Evolutionary conservation across 169 alveolate genomes (phyloP), one percentile per base, ranked within the genome.

Genomic region (Plasmodium malariae): DNA sequence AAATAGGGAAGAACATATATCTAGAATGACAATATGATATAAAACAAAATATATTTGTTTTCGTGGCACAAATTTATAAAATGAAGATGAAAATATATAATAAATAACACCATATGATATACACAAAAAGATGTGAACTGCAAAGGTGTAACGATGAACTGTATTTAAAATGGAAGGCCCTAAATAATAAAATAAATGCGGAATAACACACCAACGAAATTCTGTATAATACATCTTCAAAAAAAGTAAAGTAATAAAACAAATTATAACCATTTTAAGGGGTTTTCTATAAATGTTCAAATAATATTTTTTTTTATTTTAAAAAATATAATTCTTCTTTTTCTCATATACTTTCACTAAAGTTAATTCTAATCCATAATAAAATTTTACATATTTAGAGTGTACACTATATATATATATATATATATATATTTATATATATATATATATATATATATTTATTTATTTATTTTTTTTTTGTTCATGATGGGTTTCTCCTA

Each of bases 391-490:
- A 40, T 45, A 11, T 17, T 45, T 45, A 45, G 9, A 11, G 5
- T 45, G 14, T 45, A 45, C 5, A 1, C 14, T 45, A 0, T 1
- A 0, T 45, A 11, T 45, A 45, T 45, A 3, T 1, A 45, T 45
- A 19, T 59, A 11, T 59, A 24, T 26, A 49, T 49, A 49, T 49
- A 49, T 49, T 7, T 48, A 48, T 48, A 48, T 49, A 67, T 76
- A 30, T 36, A 48, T n/a, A 9, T n/a, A 76, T 12, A 67, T 59
- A 34, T 72, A 55, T 74, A 62, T 37, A 19, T 12, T 28, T 9
- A 49, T 19, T 26, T 67, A 57, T 67, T 19, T 9, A 0, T n/a
- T n/a, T 67, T 14, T 0, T 28, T 19, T 21, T 26, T 26, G 24
- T 48, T 60, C n/a, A 17, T 28, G 19, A 19, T 24, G 7, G 3